Evolutionary conservation across 345 rosid genomes (phyloP).

Genomic region (Cardiospermum halicacabum): DNA sequence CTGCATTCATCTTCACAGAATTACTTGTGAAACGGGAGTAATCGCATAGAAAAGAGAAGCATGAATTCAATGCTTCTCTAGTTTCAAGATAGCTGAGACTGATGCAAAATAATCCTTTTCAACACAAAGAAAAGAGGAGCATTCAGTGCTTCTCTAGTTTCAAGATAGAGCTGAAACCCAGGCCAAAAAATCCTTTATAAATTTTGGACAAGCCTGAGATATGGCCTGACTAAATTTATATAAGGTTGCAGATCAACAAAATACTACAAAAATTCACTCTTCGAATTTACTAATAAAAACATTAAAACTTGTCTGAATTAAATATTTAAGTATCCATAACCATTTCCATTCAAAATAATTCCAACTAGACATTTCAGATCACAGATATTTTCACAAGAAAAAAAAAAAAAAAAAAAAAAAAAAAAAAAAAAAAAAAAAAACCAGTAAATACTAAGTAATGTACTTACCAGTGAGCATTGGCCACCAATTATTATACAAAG

Average conservation of each 20-base stretch:
- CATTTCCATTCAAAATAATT: not conserved
- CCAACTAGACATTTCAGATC: not conserved
- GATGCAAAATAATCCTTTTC: not conserved
- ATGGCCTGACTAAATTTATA: not conserved
- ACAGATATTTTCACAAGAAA: not conserved
- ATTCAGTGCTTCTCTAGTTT: not conserved
- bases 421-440: not conserved
- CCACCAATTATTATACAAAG: constrained; percentile 94
- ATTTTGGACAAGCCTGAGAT: not conserved
- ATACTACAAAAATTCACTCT: not conserved
- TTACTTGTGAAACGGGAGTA: not conserved
- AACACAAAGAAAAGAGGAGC: not conserved
- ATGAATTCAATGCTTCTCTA: not conserved
- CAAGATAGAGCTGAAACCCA: not conserved
- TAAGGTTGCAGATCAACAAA: not conserved
- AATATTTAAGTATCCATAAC: not conserved
- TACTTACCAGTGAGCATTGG: constrained; percentile 81
- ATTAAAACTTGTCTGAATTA: not conserved
- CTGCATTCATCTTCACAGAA: not conserved
- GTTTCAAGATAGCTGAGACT: constrained; percentile 1
- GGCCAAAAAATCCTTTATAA: not conserved
- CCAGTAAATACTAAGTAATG: constrained; percentile 1
- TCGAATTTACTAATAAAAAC: not conserved
- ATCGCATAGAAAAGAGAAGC: not conserved
- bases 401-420: not conserved